Evolutionary conservation across 371 early-diverging fungal species (phyloP).

Genomic region (Rhizopus microsporus): DNA sequence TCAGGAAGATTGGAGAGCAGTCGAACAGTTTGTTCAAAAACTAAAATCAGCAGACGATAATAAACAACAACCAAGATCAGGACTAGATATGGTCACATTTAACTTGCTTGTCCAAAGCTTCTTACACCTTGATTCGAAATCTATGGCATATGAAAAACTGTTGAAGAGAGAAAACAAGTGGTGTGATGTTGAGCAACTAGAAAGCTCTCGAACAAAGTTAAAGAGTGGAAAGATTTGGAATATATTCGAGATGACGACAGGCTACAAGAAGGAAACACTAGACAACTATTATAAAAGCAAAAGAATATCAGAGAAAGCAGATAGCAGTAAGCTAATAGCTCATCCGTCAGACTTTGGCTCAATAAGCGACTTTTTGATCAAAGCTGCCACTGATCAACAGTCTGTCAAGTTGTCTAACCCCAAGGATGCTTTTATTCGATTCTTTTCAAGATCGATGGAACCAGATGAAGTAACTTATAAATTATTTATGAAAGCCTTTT

Average conservation of each 20-base stretch:
- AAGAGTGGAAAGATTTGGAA: constrained; percentile 34
- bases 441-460: constrained; percentile 16
- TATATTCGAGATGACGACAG: constrained; percentile 37
- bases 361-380: not conserved
- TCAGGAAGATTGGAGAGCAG: constrained; percentile 28
- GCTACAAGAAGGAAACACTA: constrained; percentile 14
- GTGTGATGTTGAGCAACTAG: constrained; percentile 8
- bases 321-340: not conserved
- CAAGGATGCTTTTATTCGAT: constrained; percentile 14
- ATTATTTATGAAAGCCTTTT: constrained; percentile 44
- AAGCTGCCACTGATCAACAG: not conserved
- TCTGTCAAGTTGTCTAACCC: not conserved
- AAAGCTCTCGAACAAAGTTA: not conserved
- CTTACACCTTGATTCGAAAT: constrained; percentile 29
- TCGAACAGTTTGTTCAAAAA: constrained; percentile 30
- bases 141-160: constrained; percentile 8
- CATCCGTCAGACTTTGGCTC: not conserved
- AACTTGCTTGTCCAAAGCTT: constrained; percentile 43
- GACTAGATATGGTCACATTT: constrained; percentile 35
- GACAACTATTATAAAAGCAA: constrained; percentile 1
- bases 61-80: not conserved
- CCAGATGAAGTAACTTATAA: constrained; percentile 36
- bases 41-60: constrained; percentile 1
- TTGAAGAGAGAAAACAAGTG: constrained; percentile 21
- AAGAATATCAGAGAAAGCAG: not conserved